Evolutionary conservation across 176 grass and related monocot genomes (phyloP), one percentile per base, ranked within the genome.

Genomic region (Hordeum vulgare): DNA sequence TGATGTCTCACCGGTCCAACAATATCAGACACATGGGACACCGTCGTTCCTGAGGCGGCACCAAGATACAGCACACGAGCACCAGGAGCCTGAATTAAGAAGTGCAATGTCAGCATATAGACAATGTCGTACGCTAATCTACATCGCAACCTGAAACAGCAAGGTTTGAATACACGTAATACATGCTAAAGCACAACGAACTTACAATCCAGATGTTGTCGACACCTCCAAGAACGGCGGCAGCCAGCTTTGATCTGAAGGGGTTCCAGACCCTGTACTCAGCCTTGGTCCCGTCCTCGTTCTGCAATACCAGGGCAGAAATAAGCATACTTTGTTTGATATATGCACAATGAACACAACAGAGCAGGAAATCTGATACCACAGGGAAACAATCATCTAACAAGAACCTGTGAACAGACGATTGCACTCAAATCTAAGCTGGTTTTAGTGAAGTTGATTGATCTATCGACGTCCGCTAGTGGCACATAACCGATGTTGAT

Each of bases 191-290:
- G 7, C 12, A 27, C 7, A 74, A 72, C 5, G 1, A 47, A 54
- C 90, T 94, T 88, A 94, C 92, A 66, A 94, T 97, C 92, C 90
- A 94, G 37, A 97, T 84, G 28, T 91, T 91, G 71, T 97, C 95
- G 21, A 94, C 90, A 45, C 95, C 95, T 9, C 95, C 92, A 3
- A 97, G 85, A 20, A 94, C 91, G 2, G 92, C 92, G 51, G 95
- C 92, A 11, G 92, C 92, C 39, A 97, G 54, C 92, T 97, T 97
- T 1, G 95, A 97, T 14, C 95, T 85, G 71, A 97, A 97, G 1
- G 92, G 95, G 37, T 95, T 98, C 90, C 95, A 95, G 2, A 98
- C 70, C 76, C 95, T 85, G 79, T 98, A 98, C 15, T 98, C 95
- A 33, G 90, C 81, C 67, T 98, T 95, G 1, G 90, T 77, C 10